These are phyloP conservation scores for Strombidium stylifer DNA, from an alignment of 73 alveolate species.

Conservation along the genomic window DNA sequence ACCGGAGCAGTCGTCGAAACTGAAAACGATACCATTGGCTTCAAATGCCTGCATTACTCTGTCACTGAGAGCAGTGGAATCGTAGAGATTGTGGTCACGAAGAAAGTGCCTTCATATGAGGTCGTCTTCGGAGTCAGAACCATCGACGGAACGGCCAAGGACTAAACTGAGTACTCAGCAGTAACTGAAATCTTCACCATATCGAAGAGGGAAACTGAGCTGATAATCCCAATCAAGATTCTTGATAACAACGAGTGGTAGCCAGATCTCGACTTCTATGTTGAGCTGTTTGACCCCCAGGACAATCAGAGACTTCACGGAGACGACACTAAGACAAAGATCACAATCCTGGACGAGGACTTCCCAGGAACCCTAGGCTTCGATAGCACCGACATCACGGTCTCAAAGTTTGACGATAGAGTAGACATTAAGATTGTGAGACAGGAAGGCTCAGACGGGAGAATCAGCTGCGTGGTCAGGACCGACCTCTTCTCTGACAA, in stretches of 20 bases:
- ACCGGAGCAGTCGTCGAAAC: background rate
- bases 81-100: conserved; percentile 25
- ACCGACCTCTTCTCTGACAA: conserved; percentile 3
- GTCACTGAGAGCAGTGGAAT: conserved; percentile 50
- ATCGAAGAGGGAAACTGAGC: conserved; percentile 8
- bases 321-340: conserved; percentile 27
- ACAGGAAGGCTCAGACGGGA: conserved; percentile 51
- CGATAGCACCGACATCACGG: background rate
- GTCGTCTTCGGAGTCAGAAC: conserved; percentile 52
- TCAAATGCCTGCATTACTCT: conserved; percentile 56
- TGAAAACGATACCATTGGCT: conserved; percentile 32
- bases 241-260: conserved; percentile 61
- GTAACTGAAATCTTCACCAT: conserved; percentile 13
- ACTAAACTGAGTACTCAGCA: conserved; percentile 26
- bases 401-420: conserved; percentile 11
- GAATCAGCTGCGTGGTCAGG: conserved; percentile 11
- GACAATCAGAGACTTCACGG: conserved; percentile 34
- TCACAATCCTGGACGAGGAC: conserved; percentile 67
- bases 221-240: conserved; percentile 15
- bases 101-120: conserved; percentile 17
- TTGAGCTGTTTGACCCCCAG: conserved; percentile 38
- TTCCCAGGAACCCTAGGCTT: conserved; percentile 55
- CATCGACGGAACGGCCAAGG: conserved; percentile 53
- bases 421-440: conserved; percentile 31
- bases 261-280: conserved; percentile 56